Evolutionary conservation across 148 eudicot species (phyloP), one percentile per base, ranked within the genome.

Genomic region (Simmondsia chinensis): DNA sequence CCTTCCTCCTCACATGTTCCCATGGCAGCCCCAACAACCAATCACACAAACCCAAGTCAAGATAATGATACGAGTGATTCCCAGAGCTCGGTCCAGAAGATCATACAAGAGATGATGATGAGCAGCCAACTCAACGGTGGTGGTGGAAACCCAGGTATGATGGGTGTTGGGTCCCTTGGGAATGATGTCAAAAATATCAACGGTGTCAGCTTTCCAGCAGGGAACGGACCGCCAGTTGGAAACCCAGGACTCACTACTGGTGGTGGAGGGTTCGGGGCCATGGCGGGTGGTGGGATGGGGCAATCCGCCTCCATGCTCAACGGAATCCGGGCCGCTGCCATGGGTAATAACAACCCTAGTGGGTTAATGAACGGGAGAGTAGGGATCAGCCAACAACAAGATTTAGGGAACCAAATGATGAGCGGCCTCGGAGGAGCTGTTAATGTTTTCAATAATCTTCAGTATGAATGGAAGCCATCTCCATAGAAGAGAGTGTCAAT

Each of bases 11-110:
- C 79, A 33, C 75, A 72, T 43, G 60, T 67, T 48, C 56, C 70
- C 38, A 5, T 75, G 59, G 43, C 64, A 2, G 39, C 44, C 9
- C 37, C 64, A 6, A 32, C 56, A 12, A 43, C 46, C 9, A 53
- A 59, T 47, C 86, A 70, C 41, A 33, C 65, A 38, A 74, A 48
- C 36, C 50, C 73, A 2, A 64, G 69, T 37, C 80, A 83, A 7
- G 77, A n/a, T n/a, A n/a, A 60, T 5, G 80, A 79, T 37, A 71
- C 68, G 0, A 74, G 56, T 23, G 94, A 85, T 37, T 65, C 88
- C 13, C 88, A 85, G 50, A 79, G 83, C 50, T 85, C 95, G 8
- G 93, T 82, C 12, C 95, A 91, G 59, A 91, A 91, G 63, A 70
- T 81, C 18, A 65, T 89, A 43, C 82, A 89, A 11, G 93, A 81